Evolutionary conservation across 1,284 basidiomycete species (phyloP), one percentile per base, ranked within the genome.

Genomic region (Stereum hirsutum): DNA sequence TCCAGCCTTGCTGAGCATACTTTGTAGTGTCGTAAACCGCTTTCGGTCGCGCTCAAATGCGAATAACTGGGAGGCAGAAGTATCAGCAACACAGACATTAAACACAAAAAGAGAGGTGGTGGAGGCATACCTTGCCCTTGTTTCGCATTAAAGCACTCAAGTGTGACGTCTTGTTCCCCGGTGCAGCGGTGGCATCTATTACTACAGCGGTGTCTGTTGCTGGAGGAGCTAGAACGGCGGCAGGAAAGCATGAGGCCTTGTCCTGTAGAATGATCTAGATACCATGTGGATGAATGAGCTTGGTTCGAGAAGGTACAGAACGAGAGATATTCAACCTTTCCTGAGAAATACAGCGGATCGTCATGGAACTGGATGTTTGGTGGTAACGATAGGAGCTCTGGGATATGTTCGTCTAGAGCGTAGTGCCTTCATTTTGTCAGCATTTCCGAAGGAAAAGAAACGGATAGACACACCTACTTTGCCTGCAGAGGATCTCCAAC

Each of bases 131-230:
- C 63, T 82, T 89, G 48, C 90, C 89, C 54, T 73, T 72, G 52
- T 82, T 83, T 14, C 69, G 59, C 83, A 95, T 90, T 31, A 98
- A 65, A 8, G 93, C 89, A 48, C 87, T 87, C 11, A 99, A 65
- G 61, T 96, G 90, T 5, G 89, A 89, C 0, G 96, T 99, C 68
- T 99, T 99, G 66, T 99, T 99, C 0, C 96, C 96, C 0, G 95
- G 96, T 0, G 96, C 95, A 34, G 94, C 86, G 23, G 94, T 99
- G 4, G 91, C 94, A 61, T 99, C 96, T 39, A 99, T 84, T 27
- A 93, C 89, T 15, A 77, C 64, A 34, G 64, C 60, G 28, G 68
- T 56, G 5, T 72, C 66, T 26, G 55, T 58, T 1, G 67, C 60
- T 14, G 81, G 81, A 43, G 87, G 78, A 36, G 70, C 62, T 25